These are phyloP conservation scores for Lasiodiplodia citricola DNA, from an alignment of 2,329 filamentous ascomycete genomes.

Conservation along the genomic window DNA sequence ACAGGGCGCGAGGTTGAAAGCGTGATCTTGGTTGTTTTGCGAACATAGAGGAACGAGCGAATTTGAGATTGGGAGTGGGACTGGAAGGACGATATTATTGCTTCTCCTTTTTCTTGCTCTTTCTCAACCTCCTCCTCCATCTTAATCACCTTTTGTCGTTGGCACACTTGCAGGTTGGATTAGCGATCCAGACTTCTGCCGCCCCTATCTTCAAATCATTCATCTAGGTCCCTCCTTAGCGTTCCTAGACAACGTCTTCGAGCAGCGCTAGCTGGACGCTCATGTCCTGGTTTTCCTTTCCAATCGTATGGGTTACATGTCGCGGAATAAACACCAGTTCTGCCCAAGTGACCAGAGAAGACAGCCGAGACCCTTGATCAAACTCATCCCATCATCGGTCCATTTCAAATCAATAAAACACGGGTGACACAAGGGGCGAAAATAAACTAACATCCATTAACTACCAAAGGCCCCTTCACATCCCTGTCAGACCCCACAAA, in stretches of 20 bases:
- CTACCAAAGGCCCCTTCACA: too few species aligned
- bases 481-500: too few species aligned
- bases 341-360: too few species aligned
- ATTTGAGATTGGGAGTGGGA: not conserved
- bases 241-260: not conserved
- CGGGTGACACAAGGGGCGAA: too few species aligned
- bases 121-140: not conserved
- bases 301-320: too few species aligned
- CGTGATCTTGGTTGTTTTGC: conserved; percentile 44
- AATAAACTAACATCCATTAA: too few species aligned
- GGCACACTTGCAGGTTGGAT: not conserved
- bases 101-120: not conserved
- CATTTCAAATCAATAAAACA: too few species aligned
- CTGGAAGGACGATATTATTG: not conserved
- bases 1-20: conserved; percentile 73
- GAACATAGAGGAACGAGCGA: not conserved
- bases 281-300: too few species aligned
- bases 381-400: too few species aligned
- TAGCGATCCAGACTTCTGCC: not conserved
- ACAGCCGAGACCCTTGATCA: too few species aligned
- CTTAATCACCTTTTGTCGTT: not conserved
- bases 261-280: too few species aligned
- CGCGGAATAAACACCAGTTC: too few species aligned
- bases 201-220: not conserved
- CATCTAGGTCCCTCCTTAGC: not conserved